Conservation (phyloP, 768 basidiomycete genomes). For the Amanita rubescens region DNA sequence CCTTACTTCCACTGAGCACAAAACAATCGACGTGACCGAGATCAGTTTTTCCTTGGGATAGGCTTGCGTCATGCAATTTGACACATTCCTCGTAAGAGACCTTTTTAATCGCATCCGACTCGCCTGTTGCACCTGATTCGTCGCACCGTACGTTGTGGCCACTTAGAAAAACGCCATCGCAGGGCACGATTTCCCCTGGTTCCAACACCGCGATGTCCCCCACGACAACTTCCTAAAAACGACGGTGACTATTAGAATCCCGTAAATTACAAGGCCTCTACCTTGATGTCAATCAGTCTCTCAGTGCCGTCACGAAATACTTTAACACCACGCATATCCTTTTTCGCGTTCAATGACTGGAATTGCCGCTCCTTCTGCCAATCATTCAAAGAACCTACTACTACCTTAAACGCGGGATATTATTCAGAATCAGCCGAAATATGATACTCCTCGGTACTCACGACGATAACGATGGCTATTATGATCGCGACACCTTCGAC, state of each 20-base stretch:
- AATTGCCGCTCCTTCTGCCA: slow-evolving; percentile 99
- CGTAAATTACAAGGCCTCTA: slow-evolving; percentile 19
- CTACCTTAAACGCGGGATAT: slow-evolving; percentile 36
- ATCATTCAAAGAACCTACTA: slow-evolving; percentile 94
- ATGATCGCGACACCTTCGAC: slow-evolving; percentile 89
- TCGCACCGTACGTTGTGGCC: slow-evolving; percentile 96
- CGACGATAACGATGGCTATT: slow-evolving; percentile 68
- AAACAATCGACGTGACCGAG: slow-evolving; percentile 81
- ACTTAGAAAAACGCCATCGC: slow-evolving; percentile 88
- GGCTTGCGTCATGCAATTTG: slow-evolving; percentile 33
- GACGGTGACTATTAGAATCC: slow-evolving; percentile 13
- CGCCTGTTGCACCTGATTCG: slow-evolving; percentile 94
- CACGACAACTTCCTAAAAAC: slow-evolving; percentile 73
- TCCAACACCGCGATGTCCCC: slow-evolving; percentile 90
- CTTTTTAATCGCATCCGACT: slow-evolving; percentile 94
- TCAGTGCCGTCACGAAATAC: slow-evolving; percentile 70
- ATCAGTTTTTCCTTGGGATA: slow-evolving; percentile 20
- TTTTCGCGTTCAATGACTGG: slow-evolving; percentile 84
- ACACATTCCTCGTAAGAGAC: slow-evolving; percentile 69
- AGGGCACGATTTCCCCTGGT: slow-evolving; percentile 93
- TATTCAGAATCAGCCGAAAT: slow-evolving; percentile 6
- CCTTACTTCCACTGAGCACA: slow-evolving; percentile 85
- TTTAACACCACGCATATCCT: slow-evolving; percentile 89
- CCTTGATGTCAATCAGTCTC: slow-evolving; percentile 75
- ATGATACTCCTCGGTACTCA: slow-evolving; percentile 26